Conservation (phyloP, 495 filamentous ascomycete species). For the Neurospora pannonica region DNA sequence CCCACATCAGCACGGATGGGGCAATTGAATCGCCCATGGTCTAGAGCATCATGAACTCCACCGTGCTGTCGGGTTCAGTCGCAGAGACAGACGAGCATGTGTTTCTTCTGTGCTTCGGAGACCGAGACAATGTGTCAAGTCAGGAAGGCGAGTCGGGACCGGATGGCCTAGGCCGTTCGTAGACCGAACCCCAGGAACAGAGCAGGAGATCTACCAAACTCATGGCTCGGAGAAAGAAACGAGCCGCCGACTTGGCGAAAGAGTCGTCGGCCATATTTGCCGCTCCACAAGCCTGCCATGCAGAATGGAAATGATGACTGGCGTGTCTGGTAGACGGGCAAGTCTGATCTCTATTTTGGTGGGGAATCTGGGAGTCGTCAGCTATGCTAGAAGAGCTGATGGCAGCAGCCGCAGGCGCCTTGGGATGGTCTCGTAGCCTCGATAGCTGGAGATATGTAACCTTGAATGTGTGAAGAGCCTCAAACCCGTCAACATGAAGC, state of each 20-base stretch:
- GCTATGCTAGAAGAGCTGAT: background rate
- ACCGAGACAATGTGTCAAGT: background rate
- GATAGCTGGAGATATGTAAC: background rate
- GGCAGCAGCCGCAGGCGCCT: background rate
- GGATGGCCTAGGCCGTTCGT: background rate
- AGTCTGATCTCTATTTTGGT: background rate
- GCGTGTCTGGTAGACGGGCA: background rate
- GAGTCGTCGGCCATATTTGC: background rate
- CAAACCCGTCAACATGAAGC: background rate
- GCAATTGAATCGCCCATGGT: background rate
- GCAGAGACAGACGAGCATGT: background rate
- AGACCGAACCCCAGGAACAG: background rate
- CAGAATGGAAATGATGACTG: background rate
- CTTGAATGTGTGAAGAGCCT: background rate
- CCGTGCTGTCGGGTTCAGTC: background rate
- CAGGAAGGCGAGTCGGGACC: background rate
- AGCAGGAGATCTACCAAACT: background rate
- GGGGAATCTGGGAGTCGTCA: background rate
- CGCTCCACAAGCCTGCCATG: background rate
- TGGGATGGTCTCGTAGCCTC: background rate
- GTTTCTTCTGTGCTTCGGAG: background rate
- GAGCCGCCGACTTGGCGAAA: background rate
- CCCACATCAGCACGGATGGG: background rate
- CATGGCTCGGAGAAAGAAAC: background rate
- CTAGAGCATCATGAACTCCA: background rate